Base-by-base conservation (phyloP, 176 grass and related monocot species). In the Puccinellia tenuiflora region DNA sequence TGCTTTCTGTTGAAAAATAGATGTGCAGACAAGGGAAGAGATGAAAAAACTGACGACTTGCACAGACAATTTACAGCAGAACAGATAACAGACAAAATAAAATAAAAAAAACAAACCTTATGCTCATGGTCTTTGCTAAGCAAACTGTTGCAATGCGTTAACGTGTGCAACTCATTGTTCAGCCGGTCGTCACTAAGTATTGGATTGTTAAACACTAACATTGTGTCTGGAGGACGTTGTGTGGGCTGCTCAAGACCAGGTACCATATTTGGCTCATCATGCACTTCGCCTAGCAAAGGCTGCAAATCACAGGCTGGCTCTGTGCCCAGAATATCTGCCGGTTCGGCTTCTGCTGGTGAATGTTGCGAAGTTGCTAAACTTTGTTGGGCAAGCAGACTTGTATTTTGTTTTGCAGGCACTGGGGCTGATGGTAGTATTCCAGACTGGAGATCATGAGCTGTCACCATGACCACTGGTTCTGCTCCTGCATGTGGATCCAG, bases 151-250 rank as follows among this genome's bases (percentile, higher is more conserved):
- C 90, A 54, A 83, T 83, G 57, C 85, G 38, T 33, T 83, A 97
- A 85, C 29, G 67, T 88, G 53, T 83, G 74, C 86, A 91, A 42
- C 63, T 94, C 92, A 86, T 94, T 91, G 84, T 89, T 94, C 40
- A 94, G 64, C 60, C 85, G 88, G 33, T 88, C 88, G 34, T 46
- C 40, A 45, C 86, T 65, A 80, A 91, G 34, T 40, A 50, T 84
- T 85, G 71, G 52, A 11, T 86, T n/a, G n/a, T 43, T 50, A 26
- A 40, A 77, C 68, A 69, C 22, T 48, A 84, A 68, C 34, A 33
- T 50, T 43, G 57, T 40, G 66, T 70, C 28, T 33, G 79, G 60
- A 77, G 83, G 80, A 20, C 81, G 50, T 37, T 86, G 76, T 30
- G 80, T 38, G 42, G 64, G 22, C 60, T 70, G 77, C 30, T 25